phyloP scores from a whole-genome alignment of 306 rosid species.

The Inga oerstediana region DNA sequence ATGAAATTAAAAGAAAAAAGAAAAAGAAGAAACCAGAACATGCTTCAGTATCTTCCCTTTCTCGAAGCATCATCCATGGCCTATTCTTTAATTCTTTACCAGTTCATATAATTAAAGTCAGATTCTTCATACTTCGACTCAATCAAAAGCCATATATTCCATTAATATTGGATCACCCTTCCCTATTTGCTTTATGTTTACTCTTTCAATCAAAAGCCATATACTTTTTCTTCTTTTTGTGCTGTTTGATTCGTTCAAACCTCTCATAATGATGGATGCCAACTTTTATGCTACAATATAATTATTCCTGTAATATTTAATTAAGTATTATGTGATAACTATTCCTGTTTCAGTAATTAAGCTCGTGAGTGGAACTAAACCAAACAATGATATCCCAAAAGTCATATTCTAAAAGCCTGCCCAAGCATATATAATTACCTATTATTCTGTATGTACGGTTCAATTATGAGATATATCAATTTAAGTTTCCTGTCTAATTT shows the following conservation, averaged over 20 bases:
- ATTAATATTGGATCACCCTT: neutral
- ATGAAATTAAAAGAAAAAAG: neutral
- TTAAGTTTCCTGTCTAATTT: neutral
- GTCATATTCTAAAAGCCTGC: neutral
- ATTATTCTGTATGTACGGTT: neutral
- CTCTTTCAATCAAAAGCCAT: neutral
- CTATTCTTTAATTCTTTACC: conserved; percentile 3
- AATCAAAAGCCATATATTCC: neutral
- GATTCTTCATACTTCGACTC: neutral
- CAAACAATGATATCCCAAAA: neutral
- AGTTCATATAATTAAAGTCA: neutral
- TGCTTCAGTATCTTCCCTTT: conserved; percentile 9
- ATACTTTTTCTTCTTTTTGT: neutral
- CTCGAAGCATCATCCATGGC: neutral
- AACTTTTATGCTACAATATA: neutral
- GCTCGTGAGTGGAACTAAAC: neutral
- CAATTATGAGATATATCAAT: neutral
- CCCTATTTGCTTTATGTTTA: neutral
- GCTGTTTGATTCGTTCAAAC: neutral
- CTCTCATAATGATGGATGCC: neutral
- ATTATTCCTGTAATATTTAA: neutral
- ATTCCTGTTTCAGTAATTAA: neutral
- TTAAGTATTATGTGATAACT: neutral
- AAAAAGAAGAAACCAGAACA: neutral
- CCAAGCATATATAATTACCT: neutral